These are phyloP conservation scores for Yamadazyma triangularis DNA, from an alignment of 1,139 yeast genomes.

Conservation along the genomic window DNA sequence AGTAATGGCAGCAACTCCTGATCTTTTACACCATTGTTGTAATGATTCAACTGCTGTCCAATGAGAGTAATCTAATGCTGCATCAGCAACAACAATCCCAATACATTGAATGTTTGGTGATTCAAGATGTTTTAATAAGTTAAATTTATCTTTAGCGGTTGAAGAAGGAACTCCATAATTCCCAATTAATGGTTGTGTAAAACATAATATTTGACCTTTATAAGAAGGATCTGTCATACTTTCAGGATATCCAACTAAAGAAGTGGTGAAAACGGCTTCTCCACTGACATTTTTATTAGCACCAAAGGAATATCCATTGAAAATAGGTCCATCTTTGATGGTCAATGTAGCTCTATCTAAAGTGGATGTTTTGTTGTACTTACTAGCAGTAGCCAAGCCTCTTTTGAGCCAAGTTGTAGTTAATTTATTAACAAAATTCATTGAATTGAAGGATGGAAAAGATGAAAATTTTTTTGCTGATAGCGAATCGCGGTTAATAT, in stretches of 20 bases:
- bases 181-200: constrained; percentile 96
- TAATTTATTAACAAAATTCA: too few relatives aligned
- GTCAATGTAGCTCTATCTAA: constrained; percentile 86
- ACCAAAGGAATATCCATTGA: constrained; percentile 91
- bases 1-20: constrained; percentile 93
- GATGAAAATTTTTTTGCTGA: constrained; percentile 12
- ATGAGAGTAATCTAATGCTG: constrained; percentile 90
- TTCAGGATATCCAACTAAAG: constrained; percentile 96
- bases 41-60: constrained; percentile 98
- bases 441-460: background rate
- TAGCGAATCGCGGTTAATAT: constrained; percentile 40
- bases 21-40: constrained; percentile 93
- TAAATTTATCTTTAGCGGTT: constrained; percentile 72
- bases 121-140: constrained; percentile 85
- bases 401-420: background rate
- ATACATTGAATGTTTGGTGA: constrained; percentile 88
- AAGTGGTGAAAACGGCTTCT: constrained; percentile 96
- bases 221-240: constrained; percentile 98
- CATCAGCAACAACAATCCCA: constrained; percentile 95
- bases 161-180: constrained; percentile 97
- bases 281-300: constrained; percentile 90
- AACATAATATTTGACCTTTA: constrained; percentile 91
- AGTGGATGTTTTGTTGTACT: constrained; percentile 35
- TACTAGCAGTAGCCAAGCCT: constrained; percentile 33
- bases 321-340: constrained; percentile 89